Percentiles rank a stretch among this genome's conserved stretches.
Evolutionary conservation across 371 early-diverging fungal species (phyloP).

Genomic region (Rhizopus sp.): DNA sequence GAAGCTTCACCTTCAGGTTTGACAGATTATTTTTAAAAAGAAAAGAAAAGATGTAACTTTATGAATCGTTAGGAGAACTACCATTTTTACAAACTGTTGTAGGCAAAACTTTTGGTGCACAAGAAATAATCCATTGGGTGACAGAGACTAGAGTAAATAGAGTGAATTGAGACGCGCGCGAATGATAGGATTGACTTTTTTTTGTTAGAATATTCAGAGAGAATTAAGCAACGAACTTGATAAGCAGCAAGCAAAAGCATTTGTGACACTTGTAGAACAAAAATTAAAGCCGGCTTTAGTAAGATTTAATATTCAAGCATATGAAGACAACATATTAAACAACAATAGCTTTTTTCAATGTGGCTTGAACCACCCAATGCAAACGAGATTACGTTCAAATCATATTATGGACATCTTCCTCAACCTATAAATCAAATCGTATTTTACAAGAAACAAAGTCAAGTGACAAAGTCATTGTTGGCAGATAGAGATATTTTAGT

Average conservation of each 20-base stretch:
- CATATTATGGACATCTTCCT: conserved; percentile 50
- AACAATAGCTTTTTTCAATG: conserved; percentile 42
- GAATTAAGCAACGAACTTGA: conserved; percentile 19
- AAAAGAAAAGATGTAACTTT: neutral
- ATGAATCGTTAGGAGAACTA: conserved; percentile 27
- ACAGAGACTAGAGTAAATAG: conserved; percentile 29
- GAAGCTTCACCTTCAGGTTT: conserved; percentile 47
- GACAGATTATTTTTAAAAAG: neutral
- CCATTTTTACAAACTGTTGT: conserved; percentile 46
- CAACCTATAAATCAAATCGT: conserved; percentile 34
- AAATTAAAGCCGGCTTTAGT: conserved; percentile 51
- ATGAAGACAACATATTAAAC: neutral
- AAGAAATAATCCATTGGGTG: conserved; percentile 44
- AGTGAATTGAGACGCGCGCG: neutral
- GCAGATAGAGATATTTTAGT: conserved; percentile 46
- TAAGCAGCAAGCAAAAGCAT: conserved; percentile 43
- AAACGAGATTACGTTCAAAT: conserved; percentile 27
- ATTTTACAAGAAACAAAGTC: conserved; percentile 37
- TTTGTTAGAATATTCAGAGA: conserved; percentile 28
- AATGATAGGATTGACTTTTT: neutral
- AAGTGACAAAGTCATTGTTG: conserved; percentile 34
- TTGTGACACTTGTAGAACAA: conserved; percentile 37
- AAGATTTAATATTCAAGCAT: conserved; percentile 6
- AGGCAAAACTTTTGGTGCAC: conserved; percentile 34
- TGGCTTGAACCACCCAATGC: conserved; percentile 53